Conservation (phyloP, 2,329 filamentous ascomycete genomes). For the Aspergillus viridinutans region DNA sequence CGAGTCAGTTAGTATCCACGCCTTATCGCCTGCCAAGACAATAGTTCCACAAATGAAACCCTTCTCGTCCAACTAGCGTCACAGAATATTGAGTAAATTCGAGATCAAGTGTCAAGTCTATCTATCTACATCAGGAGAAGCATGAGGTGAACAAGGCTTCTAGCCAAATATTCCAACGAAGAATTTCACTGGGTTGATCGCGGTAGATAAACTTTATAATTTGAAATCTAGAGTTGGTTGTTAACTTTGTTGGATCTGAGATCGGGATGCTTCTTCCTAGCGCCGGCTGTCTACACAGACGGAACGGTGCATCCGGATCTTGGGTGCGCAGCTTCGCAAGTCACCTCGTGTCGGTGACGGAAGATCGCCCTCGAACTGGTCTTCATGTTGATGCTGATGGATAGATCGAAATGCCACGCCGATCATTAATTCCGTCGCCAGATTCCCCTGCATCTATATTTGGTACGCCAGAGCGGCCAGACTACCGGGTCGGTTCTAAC, state of each 20-base stretch:
- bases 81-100: not conserved
- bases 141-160: not conserved
- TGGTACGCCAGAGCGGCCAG: not conserved
- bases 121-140: not conserved
- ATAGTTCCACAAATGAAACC: not conserved
- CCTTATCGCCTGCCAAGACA: not conserved
- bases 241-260: not conserved
- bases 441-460: not conserved
- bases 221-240: not conserved
- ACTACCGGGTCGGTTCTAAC: no score
- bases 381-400: not conserved
- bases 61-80: not conserved
- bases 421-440: not conserved
- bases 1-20: not conserved
- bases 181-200: not conserved
- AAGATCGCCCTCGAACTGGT: not conserved
- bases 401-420: not conserved
- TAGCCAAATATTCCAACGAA: not conserved
- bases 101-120: not conserved
- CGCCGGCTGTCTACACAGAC: not conserved
- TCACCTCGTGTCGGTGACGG: not conserved
- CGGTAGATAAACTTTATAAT: not conserved
- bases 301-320: not conserved
- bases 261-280: not conserved
- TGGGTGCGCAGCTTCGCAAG: not conserved